Percentiles rank a stretch among this genome's conserved stretches.
phyloP scores from a whole-genome alignment of 306 rosid genomes.

The Geum urbanum region DNA sequence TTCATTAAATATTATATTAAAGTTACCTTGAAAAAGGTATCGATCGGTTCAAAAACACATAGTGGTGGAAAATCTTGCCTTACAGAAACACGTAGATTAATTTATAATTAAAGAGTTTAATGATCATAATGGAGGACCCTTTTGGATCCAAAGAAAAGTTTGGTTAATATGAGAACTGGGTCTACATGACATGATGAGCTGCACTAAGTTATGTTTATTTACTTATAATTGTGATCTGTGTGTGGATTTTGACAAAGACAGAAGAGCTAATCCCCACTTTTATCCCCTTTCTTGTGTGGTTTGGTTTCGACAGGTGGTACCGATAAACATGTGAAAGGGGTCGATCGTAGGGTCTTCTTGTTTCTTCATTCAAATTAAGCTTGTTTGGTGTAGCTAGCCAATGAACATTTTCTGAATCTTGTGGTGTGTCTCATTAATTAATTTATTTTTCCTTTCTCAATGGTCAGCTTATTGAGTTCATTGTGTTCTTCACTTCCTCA shows the following conservation, averaged over 20 bases:
- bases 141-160: background rate
- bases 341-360: conserved; percentile 1
- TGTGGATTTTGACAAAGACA: background rate
- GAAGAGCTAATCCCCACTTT: background rate
- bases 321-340: conserved; percentile 3
- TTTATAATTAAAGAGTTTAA: too few relatives aligned
- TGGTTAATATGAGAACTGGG: conserved; percentile 1
- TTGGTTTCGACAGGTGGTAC: conserved; percentile 33
- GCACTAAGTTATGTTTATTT: background rate
- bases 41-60: too few relatives aligned
- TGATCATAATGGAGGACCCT: too few relatives aligned
- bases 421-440: background rate
- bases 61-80: too few relatives aligned
- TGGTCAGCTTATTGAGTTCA: background rate
- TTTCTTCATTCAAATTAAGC: background rate
- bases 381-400: conserved; percentile 16
- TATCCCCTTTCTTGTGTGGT: background rate
- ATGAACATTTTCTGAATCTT: background rate
- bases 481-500: background rate
- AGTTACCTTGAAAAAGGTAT: too few relatives aligned
- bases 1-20: too few relatives aligned
- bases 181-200: background rate
- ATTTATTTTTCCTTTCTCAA: too few relatives aligned
- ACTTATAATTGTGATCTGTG: background rate
- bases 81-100: too few relatives aligned